These are phyloP conservation scores for Ganoderma sinense DNA, from an alignment of 1,284 basidiomycete genomes.

Conservation along the genomic window DNA sequence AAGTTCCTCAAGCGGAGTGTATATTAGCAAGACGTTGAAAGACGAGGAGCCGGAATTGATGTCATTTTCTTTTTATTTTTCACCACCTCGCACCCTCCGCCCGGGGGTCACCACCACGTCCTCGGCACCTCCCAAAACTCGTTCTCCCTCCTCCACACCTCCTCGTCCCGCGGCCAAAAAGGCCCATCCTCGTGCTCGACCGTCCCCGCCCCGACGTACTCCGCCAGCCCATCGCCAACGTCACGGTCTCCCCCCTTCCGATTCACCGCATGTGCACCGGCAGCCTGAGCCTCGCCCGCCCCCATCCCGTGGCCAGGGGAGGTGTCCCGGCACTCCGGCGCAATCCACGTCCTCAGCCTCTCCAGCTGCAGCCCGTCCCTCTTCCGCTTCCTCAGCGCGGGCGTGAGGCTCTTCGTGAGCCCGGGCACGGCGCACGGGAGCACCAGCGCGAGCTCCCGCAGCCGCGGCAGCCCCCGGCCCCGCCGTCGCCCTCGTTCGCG, in stretches of 20 bases:
- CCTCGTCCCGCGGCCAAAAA: neutral
- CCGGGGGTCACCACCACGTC: neutral
- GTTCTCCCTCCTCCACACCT: neutral
- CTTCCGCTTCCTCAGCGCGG: neutral
- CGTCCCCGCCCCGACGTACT: neutral
- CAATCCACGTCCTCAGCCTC: neutral
- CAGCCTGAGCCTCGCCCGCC: too few species aligned
- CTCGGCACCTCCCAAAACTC: neutral
- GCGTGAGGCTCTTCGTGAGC: neutral
- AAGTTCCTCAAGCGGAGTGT: too few species aligned
- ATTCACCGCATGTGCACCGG: too few species aligned
- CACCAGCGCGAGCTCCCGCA: neutral
- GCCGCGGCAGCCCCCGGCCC: neutral
- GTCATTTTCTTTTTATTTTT: too few species aligned
- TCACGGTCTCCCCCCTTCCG: neutral
- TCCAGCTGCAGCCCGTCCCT: neutral
- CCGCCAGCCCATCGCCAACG: neutral
- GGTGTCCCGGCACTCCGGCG: neutral
- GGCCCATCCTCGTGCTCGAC: neutral
- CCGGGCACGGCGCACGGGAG: neutral
- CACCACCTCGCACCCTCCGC: too few species aligned
- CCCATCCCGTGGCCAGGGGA: too few species aligned
- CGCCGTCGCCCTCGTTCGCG: too few species aligned
- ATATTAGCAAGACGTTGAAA: too few species aligned
- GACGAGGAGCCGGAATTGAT: too few species aligned